These are phyloP conservation scores for Boechera divaricarpa DNA, from an alignment of 345 rosid genomes.

Conservation along the genomic window DNA sequence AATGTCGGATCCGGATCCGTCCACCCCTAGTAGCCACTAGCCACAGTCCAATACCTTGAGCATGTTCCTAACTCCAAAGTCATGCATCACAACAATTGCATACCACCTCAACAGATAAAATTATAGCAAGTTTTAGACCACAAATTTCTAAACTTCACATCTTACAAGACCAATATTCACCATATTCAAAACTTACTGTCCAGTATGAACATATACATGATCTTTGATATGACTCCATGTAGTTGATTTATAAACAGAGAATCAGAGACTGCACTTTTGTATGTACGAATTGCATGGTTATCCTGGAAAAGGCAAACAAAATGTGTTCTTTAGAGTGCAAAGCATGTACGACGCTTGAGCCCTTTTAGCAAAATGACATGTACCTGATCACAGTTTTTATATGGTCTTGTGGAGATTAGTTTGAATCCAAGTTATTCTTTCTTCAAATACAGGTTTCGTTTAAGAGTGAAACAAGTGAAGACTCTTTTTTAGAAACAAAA, in stretches of 20 bases:
- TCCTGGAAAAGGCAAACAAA: constrained; percentile 54
- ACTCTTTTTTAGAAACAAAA: too few relatives aligned
- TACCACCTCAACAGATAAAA: constrained; percentile 72
- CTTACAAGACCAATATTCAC: constrained; percentile 28
- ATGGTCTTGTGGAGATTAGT: constrained; percentile 52
- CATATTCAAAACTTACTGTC: constrained; percentile 71
- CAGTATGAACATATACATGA: constrained; percentile 92
- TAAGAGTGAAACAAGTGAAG: background rate
- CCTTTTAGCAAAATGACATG: constrained; percentile 35
- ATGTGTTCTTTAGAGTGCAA: constrained; percentile 39
- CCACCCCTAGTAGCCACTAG: too few relatives aligned
- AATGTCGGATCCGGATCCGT: too few relatives aligned
- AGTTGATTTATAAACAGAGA: constrained; percentile 77
- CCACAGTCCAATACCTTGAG: constrained; percentile 78
- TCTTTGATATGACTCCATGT: constrained; percentile 92
- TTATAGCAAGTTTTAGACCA: constrained; percentile 29
- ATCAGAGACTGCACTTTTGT: constrained; percentile 64
- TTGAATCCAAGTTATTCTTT: too few relatives aligned
- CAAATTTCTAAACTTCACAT: constrained; percentile 15
- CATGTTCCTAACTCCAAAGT: constrained; percentile 79
- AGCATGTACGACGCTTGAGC: constrained; percentile 31
- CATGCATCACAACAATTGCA: constrained; percentile 86
- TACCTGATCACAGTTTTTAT: constrained; percentile 97
- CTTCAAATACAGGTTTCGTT: too few relatives aligned
- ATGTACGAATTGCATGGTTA: constrained; percentile 95